Percentiles rank a stretch among this genome's conserved stretches.
Conservation (phyloP, 441 rosid species). For the Croton laevigatus region DNA sequence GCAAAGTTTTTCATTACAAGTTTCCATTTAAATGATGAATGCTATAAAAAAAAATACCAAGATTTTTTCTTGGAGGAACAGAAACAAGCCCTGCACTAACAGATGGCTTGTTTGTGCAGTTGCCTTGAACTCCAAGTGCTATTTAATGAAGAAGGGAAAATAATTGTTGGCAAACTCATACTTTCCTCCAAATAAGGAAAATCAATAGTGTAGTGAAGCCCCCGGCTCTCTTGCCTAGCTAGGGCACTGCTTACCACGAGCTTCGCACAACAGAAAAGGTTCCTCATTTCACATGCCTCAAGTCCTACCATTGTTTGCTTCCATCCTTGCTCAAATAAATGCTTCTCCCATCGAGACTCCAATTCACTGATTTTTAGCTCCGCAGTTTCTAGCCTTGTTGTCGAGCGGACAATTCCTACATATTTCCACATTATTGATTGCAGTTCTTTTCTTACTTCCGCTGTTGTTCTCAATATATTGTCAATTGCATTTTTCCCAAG, state of each 20-base stretch:
- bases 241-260: conserved; percentile 90
- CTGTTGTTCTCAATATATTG: conserved; percentile 46
- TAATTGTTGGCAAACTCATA: conserved; percentile 80
- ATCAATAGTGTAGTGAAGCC: conserved; percentile 84
- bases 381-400: conserved; percentile 60
- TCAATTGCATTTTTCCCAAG: conserved; percentile 41
- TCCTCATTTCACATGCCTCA: conserved; percentile 96
- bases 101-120: conserved; percentile 43
- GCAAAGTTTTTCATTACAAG: conserved; percentile 17
- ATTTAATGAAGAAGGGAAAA: conserved; percentile 50
- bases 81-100: conserved; percentile 21
- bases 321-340: conserved; percentile 82
- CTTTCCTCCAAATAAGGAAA: conserved; percentile 73
- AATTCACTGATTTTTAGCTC: conserved; percentile 53
- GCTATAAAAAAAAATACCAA: background rate
- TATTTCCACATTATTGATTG: conserved; percentile 88
- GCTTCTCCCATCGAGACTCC: conserved; percentile 78
- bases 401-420: conserved; percentile 91
- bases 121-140: conserved; percentile 81
- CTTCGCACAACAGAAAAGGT: conserved; percentile 91
- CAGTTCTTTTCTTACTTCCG: conserved; percentile 67
- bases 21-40: conserved; percentile 15
- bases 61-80: conserved; percentile 5
- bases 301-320: conserved; percentile 77
- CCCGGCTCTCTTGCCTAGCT: conserved; percentile 92